phyloP scores from a whole-genome alignment of 2,329 filamentous ascomycete species.

The Aspergillus costaricaensis region DNA sequence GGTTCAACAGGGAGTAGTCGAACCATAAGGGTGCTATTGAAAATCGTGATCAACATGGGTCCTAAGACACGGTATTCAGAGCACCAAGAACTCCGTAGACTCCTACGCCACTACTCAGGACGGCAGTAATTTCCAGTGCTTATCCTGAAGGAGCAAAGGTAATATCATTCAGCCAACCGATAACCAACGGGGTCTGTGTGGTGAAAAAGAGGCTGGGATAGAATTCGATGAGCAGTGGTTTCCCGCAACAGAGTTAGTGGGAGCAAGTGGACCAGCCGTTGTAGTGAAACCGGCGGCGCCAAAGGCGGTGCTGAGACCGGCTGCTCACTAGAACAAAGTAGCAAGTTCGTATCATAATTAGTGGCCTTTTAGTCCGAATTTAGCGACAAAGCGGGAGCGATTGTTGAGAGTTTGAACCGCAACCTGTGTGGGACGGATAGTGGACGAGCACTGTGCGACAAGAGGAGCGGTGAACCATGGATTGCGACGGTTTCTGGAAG shows the following conservation, averaged over 20 bases:
- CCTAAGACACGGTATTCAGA: not conserved
- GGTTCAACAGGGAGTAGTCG: not conserved
- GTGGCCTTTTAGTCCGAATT: conserved; percentile 4
- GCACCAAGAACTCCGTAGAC: too few relatives aligned
- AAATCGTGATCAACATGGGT: not conserved
- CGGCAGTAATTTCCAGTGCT: too few relatives aligned
- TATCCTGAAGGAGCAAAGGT: too few relatives aligned
- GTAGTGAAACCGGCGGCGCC: not conserved
- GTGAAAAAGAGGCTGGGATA: not conserved
- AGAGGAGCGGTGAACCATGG: conserved; percentile 23
- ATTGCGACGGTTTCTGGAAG: conserved; percentile 20
- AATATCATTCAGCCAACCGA: too few relatives aligned
- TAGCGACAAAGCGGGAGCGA: not conserved
- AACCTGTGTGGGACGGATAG: not conserved
- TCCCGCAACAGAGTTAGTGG: not conserved
- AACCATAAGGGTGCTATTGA: not conserved
- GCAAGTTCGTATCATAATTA: conserved; percentile 6
- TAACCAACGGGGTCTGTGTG: not conserved
- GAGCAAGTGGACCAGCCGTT: not conserved
- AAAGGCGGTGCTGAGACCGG: not conserved
- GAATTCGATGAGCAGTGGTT: not conserved
- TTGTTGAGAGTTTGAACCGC: not conserved
- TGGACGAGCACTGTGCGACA: not conserved
- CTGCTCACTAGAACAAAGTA: not conserved
- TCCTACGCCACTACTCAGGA: too few relatives aligned